These are phyloP conservation scores for Anthracocystis setariae DNA, from an alignment of 1,284 basidiomycete species.

Conservation along the genomic window DNA sequence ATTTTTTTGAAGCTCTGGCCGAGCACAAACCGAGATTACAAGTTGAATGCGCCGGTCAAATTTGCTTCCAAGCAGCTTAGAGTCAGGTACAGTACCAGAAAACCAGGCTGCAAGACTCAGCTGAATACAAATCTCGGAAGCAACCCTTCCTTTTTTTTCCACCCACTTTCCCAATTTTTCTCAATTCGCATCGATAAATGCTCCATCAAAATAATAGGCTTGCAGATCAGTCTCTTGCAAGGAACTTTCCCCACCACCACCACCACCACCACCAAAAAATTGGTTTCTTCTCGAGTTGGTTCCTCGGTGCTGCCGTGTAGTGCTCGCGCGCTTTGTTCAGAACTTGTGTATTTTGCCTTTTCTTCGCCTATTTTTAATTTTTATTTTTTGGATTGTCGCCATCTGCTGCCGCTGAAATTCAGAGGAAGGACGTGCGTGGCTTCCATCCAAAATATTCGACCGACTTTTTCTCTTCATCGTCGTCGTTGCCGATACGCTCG, in stretches of 20 bases:
- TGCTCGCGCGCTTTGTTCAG: constrained; percentile 7
- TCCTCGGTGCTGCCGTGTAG: background rate
- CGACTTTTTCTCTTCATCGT: background rate
- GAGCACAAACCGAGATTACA: too few relatives aligned
- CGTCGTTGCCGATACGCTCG: background rate
- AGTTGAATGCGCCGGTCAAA: constrained; percentile 6
- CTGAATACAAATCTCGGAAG: constrained; percentile 4
- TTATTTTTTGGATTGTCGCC: background rate
- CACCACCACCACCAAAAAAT: too few relatives aligned
- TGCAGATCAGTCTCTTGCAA: constrained; percentile 17
- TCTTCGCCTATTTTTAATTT: background rate
- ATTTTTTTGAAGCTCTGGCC: too few relatives aligned
- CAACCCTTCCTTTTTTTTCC: background rate
- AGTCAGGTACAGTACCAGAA: background rate
- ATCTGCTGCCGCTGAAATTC: background rate
- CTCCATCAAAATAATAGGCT: constrained; percentile 1
- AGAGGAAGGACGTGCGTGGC: background rate
- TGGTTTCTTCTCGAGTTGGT: constrained; percentile 2
- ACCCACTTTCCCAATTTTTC: background rate
- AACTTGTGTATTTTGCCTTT: constrained; percentile 1
- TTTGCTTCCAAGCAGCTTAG: background rate
- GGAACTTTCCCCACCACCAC: background rate
- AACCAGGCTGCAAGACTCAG: background rate
- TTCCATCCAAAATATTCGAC: constrained; percentile 3
- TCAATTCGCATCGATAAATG: constrained; percentile 6